A percentile compares a stretch with the other conserved stretches of the same genome.
phyloP scores from a whole-genome alignment of 345 rosid genomes.

The Hibiscus mutabilis region DNA sequence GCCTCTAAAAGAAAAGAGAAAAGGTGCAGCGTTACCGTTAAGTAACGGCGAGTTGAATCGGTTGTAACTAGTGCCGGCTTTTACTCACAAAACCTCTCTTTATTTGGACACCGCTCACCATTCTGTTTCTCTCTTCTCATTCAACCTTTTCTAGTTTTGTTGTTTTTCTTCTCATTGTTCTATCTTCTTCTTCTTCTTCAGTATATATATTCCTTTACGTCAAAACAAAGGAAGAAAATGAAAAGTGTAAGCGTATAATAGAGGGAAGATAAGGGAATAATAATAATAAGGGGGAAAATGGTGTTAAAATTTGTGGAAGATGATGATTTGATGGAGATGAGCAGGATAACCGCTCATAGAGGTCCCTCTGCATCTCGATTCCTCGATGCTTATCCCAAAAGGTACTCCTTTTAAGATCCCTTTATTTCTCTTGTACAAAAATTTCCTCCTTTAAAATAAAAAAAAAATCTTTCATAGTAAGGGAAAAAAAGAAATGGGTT shows the following conservation, averaged over 20 bases:
- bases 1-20: background rate
- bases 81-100: constrained; percentile 12
- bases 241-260: background rate
- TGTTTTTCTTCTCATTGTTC: background rate
- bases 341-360: constrained; percentile 28
- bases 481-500: background rate
- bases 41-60: constrained; percentile 26
- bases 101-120: constrained; percentile 13
- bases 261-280: constrained; percentile 2
- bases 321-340: constrained; percentile 34
- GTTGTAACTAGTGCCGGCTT: constrained; percentile 43
- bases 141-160: background rate
- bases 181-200: background rate
- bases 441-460: too few relatives aligned
- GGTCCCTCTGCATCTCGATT: constrained; percentile 29
- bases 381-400: constrained; percentile 40
- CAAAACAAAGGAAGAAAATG: background rate
- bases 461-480: background rate
- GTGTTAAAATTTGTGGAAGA: constrained; percentile 26
- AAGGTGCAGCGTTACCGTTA: constrained; percentile 37
- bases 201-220: background rate
- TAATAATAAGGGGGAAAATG: background rate
- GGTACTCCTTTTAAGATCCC: constrained; percentile 37
- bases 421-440: background rate
- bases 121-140: background rate